A percentile compares a stretch with the other conserved stretches of the same genome.
phyloP scores from a whole-genome alignment of 176 grass and related monocot genomes.

The Bothriochloa decipiens region DNA sequence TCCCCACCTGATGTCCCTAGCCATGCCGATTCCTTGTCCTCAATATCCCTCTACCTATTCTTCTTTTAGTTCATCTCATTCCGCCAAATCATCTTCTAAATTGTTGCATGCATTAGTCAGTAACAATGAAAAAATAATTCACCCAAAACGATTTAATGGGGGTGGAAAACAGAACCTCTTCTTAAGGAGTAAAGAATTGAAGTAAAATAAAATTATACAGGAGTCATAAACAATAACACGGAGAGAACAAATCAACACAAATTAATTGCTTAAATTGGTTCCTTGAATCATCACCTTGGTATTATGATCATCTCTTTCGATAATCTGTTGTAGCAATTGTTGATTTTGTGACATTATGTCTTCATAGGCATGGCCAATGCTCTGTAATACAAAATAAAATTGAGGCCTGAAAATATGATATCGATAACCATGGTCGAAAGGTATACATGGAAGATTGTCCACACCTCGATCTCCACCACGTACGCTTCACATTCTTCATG shows the following conservation, averaged over 20 bases:
- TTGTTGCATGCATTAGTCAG: not conserved
- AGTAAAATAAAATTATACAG: slow-evolving; percentile 14
- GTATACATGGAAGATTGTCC: slow-evolving; percentile 35
- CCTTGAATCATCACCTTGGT: slow-evolving; percentile 67
- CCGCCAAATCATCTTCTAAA: not conserved
- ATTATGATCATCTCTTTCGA: slow-evolving; percentile 96
- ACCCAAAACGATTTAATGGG: not conserved
- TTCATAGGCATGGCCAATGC: slow-evolving; percentile 89
- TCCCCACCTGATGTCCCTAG: not conserved
- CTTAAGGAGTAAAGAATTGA: not conserved
- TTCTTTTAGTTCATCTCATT: not conserved
- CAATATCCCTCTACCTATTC: slow-evolving; percentile 1
- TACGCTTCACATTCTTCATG: slow-evolving; percentile 84
- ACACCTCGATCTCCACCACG: slow-evolving; percentile 87
- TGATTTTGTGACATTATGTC: slow-evolving; percentile 94
- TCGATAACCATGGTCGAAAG: slow-evolving; percentile 1
- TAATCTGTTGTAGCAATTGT: slow-evolving; percentile 90
- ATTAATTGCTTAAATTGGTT: slow-evolving; percentile 21
- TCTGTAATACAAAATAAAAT: slow-evolving; percentile 51
- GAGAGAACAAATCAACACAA: not conserved
- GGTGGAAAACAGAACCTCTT: not conserved
- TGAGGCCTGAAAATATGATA: slow-evolving; percentile 21
- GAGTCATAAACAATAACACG: not conserved
- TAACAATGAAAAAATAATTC: not conserved
- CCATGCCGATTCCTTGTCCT: not conserved